Evolutionary conservation across 108 stramenopile species (phyloP).

Genomic region (Cyclotella kingstonii): DNA sequence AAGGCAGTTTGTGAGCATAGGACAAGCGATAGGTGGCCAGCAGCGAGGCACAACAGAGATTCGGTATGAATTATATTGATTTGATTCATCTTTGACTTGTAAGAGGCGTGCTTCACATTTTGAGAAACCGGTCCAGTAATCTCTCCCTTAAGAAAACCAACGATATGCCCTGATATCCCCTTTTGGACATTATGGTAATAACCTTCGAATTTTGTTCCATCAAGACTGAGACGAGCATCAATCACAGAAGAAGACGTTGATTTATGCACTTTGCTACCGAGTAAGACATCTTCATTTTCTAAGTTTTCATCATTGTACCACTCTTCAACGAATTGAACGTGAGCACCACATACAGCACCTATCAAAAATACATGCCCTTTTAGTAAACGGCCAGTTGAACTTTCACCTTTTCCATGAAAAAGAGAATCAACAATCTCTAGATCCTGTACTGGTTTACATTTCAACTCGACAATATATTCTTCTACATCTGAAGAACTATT

Average conservation of each 20-base stretch:
- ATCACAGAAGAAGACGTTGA: slow-evolving; percentile 62
- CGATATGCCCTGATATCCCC: slow-evolving; percentile 57
- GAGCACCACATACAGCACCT: slow-evolving; percentile 56
- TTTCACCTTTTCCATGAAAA: slow-evolving; percentile 58
- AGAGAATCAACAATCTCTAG: slow-evolving; percentile 4
- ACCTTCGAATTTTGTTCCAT: slow-evolving; percentile 78
- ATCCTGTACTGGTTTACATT: neutral
- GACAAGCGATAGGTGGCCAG: slow-evolving; percentile 61
- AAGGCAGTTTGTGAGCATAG: slow-evolving; percentile 25
- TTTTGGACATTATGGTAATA: slow-evolving; percentile 58
- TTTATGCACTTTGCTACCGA: slow-evolving; percentile 1
- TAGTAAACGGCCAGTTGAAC: slow-evolving; percentile 61
- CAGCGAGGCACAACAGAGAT: slow-evolving; percentile 58
- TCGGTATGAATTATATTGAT: slow-evolving; percentile 30
- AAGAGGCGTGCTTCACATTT: too few relatives aligned
- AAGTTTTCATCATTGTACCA: slow-evolving; percentile 48
- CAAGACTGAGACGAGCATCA: slow-evolving; percentile 59
- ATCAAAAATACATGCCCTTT: slow-evolving; percentile 54
- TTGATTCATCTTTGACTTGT: too few relatives aligned
- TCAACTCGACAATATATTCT: slow-evolving; percentile 64
- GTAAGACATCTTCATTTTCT: slow-evolving; percentile 20
- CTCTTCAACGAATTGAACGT: slow-evolving; percentile 66
- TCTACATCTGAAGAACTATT: slow-evolving; percentile 38
- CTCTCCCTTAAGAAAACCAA: slow-evolving; percentile 38
- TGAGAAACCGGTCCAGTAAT: neutral